phyloP scores from a whole-genome alignment of 2,329 filamentous ascomycete species.

The Achaetomium macrosporum region DNA sequence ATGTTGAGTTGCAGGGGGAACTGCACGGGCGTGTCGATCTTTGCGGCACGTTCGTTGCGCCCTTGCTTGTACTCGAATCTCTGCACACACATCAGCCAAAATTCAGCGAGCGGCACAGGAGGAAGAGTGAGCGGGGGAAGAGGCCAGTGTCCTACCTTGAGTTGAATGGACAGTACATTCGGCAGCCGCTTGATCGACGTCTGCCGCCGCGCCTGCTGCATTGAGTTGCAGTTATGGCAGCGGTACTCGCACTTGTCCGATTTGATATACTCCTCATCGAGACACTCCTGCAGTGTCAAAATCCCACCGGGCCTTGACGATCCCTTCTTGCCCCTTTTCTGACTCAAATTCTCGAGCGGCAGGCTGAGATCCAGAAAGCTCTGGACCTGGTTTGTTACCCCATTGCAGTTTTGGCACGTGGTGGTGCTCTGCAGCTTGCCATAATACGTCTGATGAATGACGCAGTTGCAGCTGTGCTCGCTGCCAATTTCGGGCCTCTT shows the following conservation, averaged over 20 bases:
- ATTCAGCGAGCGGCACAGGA: background rate
- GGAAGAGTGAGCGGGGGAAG: background rate
- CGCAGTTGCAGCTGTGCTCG: slow-evolving; percentile 71
- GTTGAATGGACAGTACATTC: slow-evolving; percentile 83
- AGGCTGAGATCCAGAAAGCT: slow-evolving; percentile 88
- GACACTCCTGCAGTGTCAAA: slow-evolving; percentile 63
- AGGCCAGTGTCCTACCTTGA: slow-evolving; percentile 60
- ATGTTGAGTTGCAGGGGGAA: slow-evolving; percentile 87
- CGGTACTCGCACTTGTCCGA: slow-evolving; percentile 85
- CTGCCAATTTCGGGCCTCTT: slow-evolving; percentile 55
- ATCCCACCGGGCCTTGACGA: slow-evolving; percentile 42
- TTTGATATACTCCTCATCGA: slow-evolving; percentile 80
- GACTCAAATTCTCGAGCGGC: slow-evolving; percentile 69
- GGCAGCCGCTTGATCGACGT: slow-evolving; percentile 79
- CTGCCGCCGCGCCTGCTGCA: slow-evolving; percentile 76
- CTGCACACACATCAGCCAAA: slow-evolving; percentile 29
- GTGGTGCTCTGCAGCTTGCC: slow-evolving; percentile 87
- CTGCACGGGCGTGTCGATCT: slow-evolving; percentile 79
- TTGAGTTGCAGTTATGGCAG: slow-evolving; percentile 71
- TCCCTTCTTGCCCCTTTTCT: slow-evolving; percentile 55
- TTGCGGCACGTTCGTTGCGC: slow-evolving; percentile 66
- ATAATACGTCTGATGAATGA: slow-evolving; percentile 91
- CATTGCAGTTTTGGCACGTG: slow-evolving; percentile 81
- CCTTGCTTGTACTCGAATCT: slow-evolving; percentile 69
- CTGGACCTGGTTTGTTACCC: slow-evolving; percentile 75